Conservation (phyloP, 345 rosid genomes). For the Moricandia moricandioides region DNA sequence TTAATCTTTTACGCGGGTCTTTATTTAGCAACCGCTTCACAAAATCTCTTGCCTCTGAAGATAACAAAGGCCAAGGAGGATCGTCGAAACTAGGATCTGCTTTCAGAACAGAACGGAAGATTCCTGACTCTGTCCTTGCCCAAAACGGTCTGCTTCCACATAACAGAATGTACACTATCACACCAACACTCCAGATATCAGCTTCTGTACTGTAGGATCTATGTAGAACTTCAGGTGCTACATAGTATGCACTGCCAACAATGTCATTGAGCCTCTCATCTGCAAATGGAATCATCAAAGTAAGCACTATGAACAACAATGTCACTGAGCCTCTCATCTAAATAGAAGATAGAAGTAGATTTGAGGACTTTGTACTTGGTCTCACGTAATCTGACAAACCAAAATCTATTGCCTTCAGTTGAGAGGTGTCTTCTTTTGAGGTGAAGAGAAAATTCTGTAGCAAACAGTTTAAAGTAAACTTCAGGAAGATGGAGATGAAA, state of each 20-base stretch:
- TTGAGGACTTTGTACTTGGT: constrained; percentile 65
- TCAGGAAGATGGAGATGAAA: constrained; percentile 9
- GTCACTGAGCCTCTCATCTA: neutral
- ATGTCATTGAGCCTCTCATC: constrained; percentile 96
- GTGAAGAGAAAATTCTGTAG: constrained; percentile 86
- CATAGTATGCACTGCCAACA: constrained; percentile 95
- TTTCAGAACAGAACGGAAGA: constrained; percentile 88
- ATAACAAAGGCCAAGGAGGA: constrained; percentile 84
- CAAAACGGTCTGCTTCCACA: constrained; percentile 99
- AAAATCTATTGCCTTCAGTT: constrained; percentile 90
- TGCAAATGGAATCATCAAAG: constrained; percentile 35
- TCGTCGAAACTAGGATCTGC: constrained; percentile 94
- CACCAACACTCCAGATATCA: constrained; percentile 97
- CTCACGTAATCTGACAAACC: constrained; percentile 95
- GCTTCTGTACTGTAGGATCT: constrained; percentile 91
- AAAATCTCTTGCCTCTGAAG: constrained; percentile 87
- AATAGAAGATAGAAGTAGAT: no score
- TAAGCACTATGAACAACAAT: neutral
- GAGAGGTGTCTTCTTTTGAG: constrained; percentile 75
- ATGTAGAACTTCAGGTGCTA: constrained; percentile 96
- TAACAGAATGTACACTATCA: constrained; percentile 83
- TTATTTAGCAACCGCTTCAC: constrained; percentile 79
- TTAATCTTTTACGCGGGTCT: constrained; percentile 93
- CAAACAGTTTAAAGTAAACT: constrained; percentile 26
- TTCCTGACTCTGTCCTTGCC: constrained; percentile 95